Evolutionary conservation across 176 grass and related monocot species (phyloP).

Genomic region (Avena atlantica): DNA sequence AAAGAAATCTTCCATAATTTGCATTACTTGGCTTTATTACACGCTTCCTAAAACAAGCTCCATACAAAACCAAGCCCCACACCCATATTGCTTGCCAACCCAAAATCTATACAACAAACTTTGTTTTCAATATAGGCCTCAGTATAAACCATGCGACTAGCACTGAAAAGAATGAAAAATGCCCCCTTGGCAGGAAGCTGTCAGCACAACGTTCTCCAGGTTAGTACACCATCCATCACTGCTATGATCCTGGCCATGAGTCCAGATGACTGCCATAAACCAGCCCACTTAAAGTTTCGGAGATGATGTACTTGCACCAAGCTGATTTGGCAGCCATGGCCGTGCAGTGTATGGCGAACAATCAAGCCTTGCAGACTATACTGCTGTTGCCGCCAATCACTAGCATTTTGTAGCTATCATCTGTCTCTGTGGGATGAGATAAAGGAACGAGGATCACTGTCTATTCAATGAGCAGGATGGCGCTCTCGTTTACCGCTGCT

Average conservation of each 20-base stretch:
- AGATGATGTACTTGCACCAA: slow-evolving; percentile 31
- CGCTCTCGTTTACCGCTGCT: slow-evolving; percentile 64
- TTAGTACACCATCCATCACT: slow-evolving; percentile 9
- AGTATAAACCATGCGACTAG: slow-evolving; percentile 44
- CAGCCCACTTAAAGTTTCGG: slow-evolving; percentile 29
- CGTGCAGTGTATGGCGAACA: neutral
- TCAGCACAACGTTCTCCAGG: slow-evolving; percentile 31
- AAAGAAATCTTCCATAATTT: slow-evolving; percentile 22
- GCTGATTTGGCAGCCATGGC: slow-evolving; percentile 7
- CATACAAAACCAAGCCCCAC: slow-evolving; percentile 45
- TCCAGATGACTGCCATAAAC: slow-evolving; percentile 30
- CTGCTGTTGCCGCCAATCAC: slow-evolving; percentile 28
- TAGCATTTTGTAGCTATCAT: slow-evolving; percentile 38
- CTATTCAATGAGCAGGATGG: slow-evolving; percentile 46
- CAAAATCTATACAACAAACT: slow-evolving; percentile 55
- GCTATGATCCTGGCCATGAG: slow-evolving; percentile 22
- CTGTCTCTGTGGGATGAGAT: slow-evolving; percentile 39
- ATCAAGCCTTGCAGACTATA: slow-evolving; percentile 32
- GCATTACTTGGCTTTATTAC: slow-evolving; percentile 57
- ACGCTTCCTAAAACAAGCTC: slow-evolving; percentile 33
- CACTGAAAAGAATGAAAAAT: slow-evolving; percentile 29
- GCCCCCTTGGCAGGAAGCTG: slow-evolving; percentile 28
- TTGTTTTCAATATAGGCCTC: slow-evolving; percentile 37
- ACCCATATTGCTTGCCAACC: slow-evolving; percentile 40
- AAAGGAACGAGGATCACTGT: slow-evolving; percentile 10